Conservation (phyloP, 2,329 filamentous ascomycete genomes). For the Beauveria sp. region DNA sequence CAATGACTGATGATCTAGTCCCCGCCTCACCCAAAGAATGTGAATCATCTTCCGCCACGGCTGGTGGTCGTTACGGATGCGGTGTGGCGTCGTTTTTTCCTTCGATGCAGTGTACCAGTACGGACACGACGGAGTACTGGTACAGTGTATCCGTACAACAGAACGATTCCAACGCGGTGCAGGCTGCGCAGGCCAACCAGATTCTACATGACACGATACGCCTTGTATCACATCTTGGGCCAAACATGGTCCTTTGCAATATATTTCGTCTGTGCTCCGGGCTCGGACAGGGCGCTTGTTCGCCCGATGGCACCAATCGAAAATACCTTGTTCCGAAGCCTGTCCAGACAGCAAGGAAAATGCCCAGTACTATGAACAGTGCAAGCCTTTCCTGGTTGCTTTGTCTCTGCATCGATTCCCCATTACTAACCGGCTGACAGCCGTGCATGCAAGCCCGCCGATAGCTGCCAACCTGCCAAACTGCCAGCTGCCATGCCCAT, state of each 20-base stretch:
- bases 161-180: not conserved
- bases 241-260: not conserved
- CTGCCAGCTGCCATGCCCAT: not conserved
- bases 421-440: not conserved
- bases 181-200: not conserved
- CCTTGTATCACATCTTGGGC: slow-evolving; percentile 3
- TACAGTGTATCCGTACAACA: not conserved
- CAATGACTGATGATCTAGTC: no score
- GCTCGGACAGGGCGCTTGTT: not conserved
- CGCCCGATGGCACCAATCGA: not conserved
- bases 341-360: not conserved
- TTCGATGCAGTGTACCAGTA: not conserved
- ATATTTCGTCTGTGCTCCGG: slow-evolving; percentile 1
- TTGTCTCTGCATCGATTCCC: not conserved
- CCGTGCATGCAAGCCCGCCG: not conserved
- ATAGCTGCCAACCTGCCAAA: not conserved
- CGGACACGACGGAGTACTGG: no score
- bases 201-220: not conserved
- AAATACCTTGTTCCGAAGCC: not conserved
- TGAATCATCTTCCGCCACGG: not conserved
- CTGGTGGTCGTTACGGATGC: not conserved
- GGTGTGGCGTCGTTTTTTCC: not conserved
- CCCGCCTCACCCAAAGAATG: not conserved
- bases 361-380: not conserved
- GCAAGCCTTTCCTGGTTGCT: not conserved